A percentile compares a stretch with the other conserved stretches of the same genome.
Conservation (phyloP, 2,329 filamentous ascomycete species). For the Penicillium sp. region DNA sequence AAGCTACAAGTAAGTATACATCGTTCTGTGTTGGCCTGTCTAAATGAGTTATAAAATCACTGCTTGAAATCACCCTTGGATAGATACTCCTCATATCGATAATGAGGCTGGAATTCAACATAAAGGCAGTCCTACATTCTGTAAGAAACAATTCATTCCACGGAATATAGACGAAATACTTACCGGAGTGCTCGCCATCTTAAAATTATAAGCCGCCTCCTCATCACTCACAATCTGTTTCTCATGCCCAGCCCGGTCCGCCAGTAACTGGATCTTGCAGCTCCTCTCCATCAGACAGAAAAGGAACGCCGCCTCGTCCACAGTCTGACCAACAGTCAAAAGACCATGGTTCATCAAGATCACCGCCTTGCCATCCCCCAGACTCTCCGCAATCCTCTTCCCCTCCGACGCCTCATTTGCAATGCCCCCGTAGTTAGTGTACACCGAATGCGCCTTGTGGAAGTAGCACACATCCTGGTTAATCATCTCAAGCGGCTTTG, state of each 20-base stretch:
- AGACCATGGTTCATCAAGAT: conserved; percentile 67
- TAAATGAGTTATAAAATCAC: not conserved
- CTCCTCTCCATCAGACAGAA: conserved; percentile 58
- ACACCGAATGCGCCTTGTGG: conserved; percentile 53
- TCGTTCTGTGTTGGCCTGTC: not conserved
- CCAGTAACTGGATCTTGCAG: conserved; percentile 62
- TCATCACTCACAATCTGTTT: conserved; percentile 29
- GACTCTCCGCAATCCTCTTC: conserved; percentile 55
- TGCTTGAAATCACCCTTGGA: conserved; percentile 13
- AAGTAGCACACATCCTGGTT: conserved; percentile 37
- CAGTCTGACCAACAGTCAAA: conserved; percentile 63
- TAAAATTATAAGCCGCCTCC: conserved; percentile 7
- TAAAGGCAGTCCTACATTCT: not conserved
- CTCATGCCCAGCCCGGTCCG: conserved; percentile 57
- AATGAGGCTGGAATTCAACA: conserved; percentile 9
- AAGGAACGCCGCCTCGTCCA: conserved; percentile 67
- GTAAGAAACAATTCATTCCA: not conserved
- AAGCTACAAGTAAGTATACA: too few species aligned
- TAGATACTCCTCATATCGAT: conserved; percentile 6
- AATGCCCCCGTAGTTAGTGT: conserved; percentile 59
- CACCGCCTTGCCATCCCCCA: conserved; percentile 57
- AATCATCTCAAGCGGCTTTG: conserved; percentile 63
- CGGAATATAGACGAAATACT: not conserved
- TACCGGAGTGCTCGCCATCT: conserved; percentile 8
- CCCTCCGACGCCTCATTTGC: conserved; percentile 59